Evolutionary conservation across 495 filamentous ascomycete species (phyloP), one percentile per base, ranked within the genome.

Genomic region (Jackrogersella minutella): DNA sequence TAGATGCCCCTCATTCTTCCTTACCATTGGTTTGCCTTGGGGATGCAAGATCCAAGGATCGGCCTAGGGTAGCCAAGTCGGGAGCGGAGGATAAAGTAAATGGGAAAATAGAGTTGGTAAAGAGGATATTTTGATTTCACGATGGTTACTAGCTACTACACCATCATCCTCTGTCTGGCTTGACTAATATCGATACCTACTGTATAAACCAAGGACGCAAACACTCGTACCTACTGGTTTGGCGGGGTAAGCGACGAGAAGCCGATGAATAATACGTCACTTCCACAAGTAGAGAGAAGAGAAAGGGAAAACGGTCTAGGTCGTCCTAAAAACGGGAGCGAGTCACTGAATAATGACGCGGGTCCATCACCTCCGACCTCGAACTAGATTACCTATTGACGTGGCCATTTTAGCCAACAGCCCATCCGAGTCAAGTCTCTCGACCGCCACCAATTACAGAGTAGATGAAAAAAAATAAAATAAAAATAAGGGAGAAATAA

Each of bases 381-480:
- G 44, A n/a, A 47, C 47, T 43, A 19, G 33, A 34, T 41, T 22
- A 30, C 26, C 26, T 30, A 64, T 69, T 69, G 66, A 69, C 66
- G 66, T 69, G 66, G 62, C 61, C 66, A 61, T 39, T 69, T 69
- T 69, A 64, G 61, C 66, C 66, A 69, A 61, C 28, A 30, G 30
- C 50, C 54, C 41, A 44, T 49, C 56, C 51, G 62, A 64, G 49
- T 34, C 46, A 61, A 31, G 49, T 19, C 47, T 37, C 40, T 47
- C 46, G 21, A 43, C 41, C 59, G 47, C 37, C 47, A 52, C 65
- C 44, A 68, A 58, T 63, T 56, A 63, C 5, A n/a, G n/a, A n/a
- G n/a, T n/a, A n/a, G n/a, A n/a, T n/a, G n/a, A n/a, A n/a, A n/a
- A n/a, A n/a, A n/a, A n/a, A n/a, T n/a, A n/a, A n/a, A n/a, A n/a